A percentile compares a stretch with the other conserved stretches of the same genome.
phyloP scores from a whole-genome alignment of 805 yeast genomes.

The Ogataea siamensis region DNA sequence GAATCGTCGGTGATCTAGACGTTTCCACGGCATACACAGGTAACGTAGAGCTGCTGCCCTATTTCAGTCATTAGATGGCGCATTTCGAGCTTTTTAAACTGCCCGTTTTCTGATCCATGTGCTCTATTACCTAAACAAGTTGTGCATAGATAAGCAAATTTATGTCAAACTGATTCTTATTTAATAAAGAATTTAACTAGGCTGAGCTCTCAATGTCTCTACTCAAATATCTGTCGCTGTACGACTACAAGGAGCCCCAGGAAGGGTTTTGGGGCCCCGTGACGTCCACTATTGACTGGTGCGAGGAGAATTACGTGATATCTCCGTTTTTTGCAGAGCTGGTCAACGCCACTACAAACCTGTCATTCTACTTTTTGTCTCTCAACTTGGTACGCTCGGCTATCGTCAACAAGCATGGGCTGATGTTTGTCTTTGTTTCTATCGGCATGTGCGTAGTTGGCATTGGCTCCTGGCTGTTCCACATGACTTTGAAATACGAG shows the following conservation, averaged over 20 bases:
- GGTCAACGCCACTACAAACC: conserved; percentile 80
- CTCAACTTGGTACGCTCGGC: conserved; percentile 47
- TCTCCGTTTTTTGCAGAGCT: conserved; percentile 83
- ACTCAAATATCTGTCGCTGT: conserved; percentile 9
- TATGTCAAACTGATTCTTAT: not conserved
- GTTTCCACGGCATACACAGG: too few relatives aligned
- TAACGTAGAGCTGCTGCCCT: too few relatives aligned
- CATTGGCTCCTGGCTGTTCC: conserved; percentile 89
- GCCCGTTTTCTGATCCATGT: not conserved
- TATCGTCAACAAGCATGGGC: conserved; percentile 57
- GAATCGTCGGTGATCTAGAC: too few relatives aligned
- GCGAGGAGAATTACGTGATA: conserved; percentile 94
- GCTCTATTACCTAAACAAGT: not conserved
- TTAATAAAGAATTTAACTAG: not conserved
- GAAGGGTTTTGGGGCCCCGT: conserved; percentile 73
- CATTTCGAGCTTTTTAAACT: too few relatives aligned
- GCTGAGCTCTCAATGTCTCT: conserved; percentile 1
- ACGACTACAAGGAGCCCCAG: conserved; percentile 22
- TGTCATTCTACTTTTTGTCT: conserved; percentile 43
- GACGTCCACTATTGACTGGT: conserved; percentile 95
- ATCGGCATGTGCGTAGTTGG: conserved; percentile 85
- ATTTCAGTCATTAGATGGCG: too few relatives aligned
- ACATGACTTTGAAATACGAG: conserved; percentile 86
- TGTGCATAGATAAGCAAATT: conserved; percentile 1
- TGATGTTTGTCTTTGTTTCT: conserved; percentile 64